Base-by-base conservation (phyloP, 2,329 filamentous ascomycete species). In the Fusarium caatingaense region DNA sequence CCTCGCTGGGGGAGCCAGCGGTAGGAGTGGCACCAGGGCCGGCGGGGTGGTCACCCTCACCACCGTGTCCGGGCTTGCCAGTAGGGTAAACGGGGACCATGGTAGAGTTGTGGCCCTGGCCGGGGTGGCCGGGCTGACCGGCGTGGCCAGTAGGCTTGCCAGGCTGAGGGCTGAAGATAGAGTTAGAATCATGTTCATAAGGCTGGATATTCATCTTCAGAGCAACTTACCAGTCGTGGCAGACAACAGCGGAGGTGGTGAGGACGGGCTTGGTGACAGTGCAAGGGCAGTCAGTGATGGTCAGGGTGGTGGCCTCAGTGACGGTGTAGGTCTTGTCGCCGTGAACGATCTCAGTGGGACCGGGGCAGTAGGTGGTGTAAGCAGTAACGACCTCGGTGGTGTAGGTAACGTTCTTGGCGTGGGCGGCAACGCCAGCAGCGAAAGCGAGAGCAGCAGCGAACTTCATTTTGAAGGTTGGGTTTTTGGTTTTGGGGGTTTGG, bases 291-390 rank as follows among this genome's bases (percentile, higher is more conserved):
- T 91, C 84, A 75, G 88, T 88, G 85, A 92, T 87, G 83, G 90
- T 92, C 80, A 92, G 81, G 79, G 88, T 90, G 79, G 89, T 90
- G 78, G 90, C 87, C 82, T 86, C 83, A 71, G 89, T 89, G 81
- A 93, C 84, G 75, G 87, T 91, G 86, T 91, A 92, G 82, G 90
- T 92, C 79, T 86, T 84, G 81, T 81, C 83, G 78, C 85, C 87
- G 83, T 91, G 84, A 76, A 86, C 87, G 80, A 93, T 81, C 74
- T 83, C 80, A 74, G 91, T 93, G 71, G 91, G 80, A 72, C 78
- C 84, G 23, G 91, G 90, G 88, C 92, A 93, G 88, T 86, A 92
- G 78, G 91, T 93, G 82, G 87, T 89, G 84, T 88, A 88, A 62
- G 83, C 81, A 62, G 88, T 89, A 71, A 93, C 87, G 72, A 89